phyloP scores from a whole-genome alignment of 2,329 filamentous ascomycete genomes.

The Phoma sp. region DNA sequence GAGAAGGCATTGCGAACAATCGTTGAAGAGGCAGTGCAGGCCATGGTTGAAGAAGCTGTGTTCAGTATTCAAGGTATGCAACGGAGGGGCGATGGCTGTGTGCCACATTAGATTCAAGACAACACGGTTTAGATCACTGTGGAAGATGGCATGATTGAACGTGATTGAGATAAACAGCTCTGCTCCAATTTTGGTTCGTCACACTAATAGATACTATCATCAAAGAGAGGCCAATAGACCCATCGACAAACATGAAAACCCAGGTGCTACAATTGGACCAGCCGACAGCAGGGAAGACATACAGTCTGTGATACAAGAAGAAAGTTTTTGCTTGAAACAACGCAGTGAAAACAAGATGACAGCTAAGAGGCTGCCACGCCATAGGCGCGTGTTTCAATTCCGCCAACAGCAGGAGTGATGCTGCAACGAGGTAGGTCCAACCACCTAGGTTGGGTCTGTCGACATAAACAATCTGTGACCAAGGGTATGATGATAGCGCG shows the following conservation, averaged over 20 bases:
- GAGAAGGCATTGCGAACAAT: no score
- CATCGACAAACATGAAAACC: constrained; percentile 15
- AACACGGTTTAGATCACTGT: background rate
- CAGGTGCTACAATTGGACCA: constrained; percentile 35
- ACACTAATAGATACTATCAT: constrained; percentile 23
- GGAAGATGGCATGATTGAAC: background rate
- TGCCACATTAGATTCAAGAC: background rate
- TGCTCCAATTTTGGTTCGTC: constrained; percentile 25
- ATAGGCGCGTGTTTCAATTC: constrained; percentile 32
- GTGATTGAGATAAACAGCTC: constrained; percentile 10
- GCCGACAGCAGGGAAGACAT: constrained; percentile 27
- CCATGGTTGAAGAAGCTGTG: no score
- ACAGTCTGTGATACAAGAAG: constrained; percentile 17
- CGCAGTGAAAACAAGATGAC: constrained; percentile 17
- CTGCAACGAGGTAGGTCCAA: constrained; percentile 11
- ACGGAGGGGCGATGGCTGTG: no score
- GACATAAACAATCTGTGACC: constrained; percentile 19
- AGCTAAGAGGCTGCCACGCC: constrained; percentile 30
- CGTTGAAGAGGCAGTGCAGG: background rate
- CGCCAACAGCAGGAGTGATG: constrained; percentile 7
- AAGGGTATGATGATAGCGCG: constrained; percentile 19
- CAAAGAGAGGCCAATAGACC: constrained; percentile 13
- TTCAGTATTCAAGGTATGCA: no score
- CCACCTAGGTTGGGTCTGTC: constrained; percentile 14
- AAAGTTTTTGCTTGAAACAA: constrained; percentile 18